Evolutionary conservation across 257 asterid genomes (phyloP).

Genomic region (Solanum tacnaense): DNA sequence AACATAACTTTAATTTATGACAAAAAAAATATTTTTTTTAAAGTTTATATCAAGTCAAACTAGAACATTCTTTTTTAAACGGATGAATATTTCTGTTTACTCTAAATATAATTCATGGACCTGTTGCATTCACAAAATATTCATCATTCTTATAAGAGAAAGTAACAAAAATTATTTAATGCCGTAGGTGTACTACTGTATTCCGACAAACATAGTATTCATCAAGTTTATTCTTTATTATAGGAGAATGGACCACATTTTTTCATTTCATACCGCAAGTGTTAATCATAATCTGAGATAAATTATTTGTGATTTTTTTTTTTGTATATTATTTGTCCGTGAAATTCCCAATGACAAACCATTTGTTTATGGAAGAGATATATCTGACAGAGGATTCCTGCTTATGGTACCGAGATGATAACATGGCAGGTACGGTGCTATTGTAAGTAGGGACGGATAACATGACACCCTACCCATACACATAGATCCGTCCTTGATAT

Average conservation of each 20-base stretch:
- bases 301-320: background rate
- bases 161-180: background rate
- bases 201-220: background rate
- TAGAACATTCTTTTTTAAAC: too few relatives aligned
- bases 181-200: background rate
- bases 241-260: background rate
- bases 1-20: background rate
- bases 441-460: too few relatives aligned
- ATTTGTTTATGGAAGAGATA: background rate
- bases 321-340: background rate
- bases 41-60: background rate
- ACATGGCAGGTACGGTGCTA: too few relatives aligned
- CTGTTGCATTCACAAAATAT: constrained; percentile 12
- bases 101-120: background rate
- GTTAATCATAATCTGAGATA: background rate
- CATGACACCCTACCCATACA: too few relatives aligned
- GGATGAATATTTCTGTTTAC: background rate
- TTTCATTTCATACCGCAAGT: background rate
- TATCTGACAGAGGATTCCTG: background rate
- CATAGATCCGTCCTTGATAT: too few relatives aligned
- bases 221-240: background rate
- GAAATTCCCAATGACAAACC: background rate
- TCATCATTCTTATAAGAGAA: constrained; percentile 6
- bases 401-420: background rate
- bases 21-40: too few relatives aligned